Evolutionary conservation across 2,329 filamentous ascomycete genomes (phyloP), one percentile per base, ranked within the genome.

Genomic region (Achaetomium macrosporum): DNA sequence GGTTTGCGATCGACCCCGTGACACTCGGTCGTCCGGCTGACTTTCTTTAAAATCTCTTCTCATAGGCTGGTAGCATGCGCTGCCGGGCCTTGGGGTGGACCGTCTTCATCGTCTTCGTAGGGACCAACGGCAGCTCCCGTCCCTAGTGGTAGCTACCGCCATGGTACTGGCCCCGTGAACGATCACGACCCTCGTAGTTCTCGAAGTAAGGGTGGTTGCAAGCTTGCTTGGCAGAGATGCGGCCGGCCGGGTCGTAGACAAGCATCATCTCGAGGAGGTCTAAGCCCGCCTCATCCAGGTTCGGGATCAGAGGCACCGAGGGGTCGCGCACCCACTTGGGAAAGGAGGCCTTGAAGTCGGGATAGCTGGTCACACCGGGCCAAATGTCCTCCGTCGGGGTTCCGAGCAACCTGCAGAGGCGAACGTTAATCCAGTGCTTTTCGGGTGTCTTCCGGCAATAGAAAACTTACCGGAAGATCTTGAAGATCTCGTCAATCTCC

Each of bases 401-500:
- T 60, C 89, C 89, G 42, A 95, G 81, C 39, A 92, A 71, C 51
- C 83, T 69, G 52, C 7, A 37, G 30, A 37, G 25, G 36, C 17
- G 11, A 20, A 30, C 6, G 40, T 54, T 53, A 51, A 25, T 7
- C 25, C 7, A 25, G 7, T 25, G 25, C 25, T 7, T 25, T 4
- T 4, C 25, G 7, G 4, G 25, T 25, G 25, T 25, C 25, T 25
- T 25, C 25, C 7, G 25, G 25, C 25, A 25, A 7, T 4, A 25
- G 42, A 29, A 43, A 3, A 64, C 76, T 58, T 73, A 88, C 87
- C 83, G 81, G 82, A 95, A 95, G 66, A 93, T 95, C 74, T 92
- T 93, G 78, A 95, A 95, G 66, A 95, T 95, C 71, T 95, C 89
- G 65, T 95, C 89, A 71, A 95, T 95, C 68, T 95, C 89, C 5